Percentiles rank a stretch among this genome's conserved stretches.
Evolutionary conservation across 2,329 filamentous ascomycete genomes (phyloP).

Genomic region (Calonectria pauciramosa): DNA sequence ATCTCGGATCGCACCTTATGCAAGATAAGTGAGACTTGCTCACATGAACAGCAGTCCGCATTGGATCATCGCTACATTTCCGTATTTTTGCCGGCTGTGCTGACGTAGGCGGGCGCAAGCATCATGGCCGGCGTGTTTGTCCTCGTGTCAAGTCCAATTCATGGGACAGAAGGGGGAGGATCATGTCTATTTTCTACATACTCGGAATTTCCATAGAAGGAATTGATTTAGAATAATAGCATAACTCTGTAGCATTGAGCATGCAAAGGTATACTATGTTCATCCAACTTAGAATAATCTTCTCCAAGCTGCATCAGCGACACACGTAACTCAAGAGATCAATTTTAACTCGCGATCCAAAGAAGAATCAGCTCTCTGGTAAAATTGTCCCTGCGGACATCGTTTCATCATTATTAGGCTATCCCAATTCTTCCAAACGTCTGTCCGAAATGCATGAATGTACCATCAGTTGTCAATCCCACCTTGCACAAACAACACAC

Average conservation of each 20-base stretch:
- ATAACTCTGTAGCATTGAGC: background rate
- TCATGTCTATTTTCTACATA: too few relatives aligned
- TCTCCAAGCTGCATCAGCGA: background rate
- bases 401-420: too few relatives aligned
- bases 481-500: background rate
- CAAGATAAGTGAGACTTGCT: constrained; percentile 11
- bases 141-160: background rate
- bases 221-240: background rate
- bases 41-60: background rate
- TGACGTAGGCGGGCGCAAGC: background rate
- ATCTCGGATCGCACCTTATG: constrained; percentile 8
- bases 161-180: background rate
- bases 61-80: background rate
- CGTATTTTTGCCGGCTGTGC: background rate
- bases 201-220: background rate
- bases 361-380: too few relatives aligned
- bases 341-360: background rate
- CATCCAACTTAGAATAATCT: background rate
- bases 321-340: background rate
- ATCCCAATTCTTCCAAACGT: too few relatives aligned
- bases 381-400: too few relatives aligned
- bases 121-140: too few relatives aligned
- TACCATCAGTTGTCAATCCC: too few relatives aligned
- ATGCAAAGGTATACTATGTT: background rate
- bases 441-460: too few relatives aligned